These are phyloP conservation scores for Chalciporus sphaerocephalus DNA, from an alignment of 768 basidiomycete genomes.

Conservation along the genomic window DNA sequence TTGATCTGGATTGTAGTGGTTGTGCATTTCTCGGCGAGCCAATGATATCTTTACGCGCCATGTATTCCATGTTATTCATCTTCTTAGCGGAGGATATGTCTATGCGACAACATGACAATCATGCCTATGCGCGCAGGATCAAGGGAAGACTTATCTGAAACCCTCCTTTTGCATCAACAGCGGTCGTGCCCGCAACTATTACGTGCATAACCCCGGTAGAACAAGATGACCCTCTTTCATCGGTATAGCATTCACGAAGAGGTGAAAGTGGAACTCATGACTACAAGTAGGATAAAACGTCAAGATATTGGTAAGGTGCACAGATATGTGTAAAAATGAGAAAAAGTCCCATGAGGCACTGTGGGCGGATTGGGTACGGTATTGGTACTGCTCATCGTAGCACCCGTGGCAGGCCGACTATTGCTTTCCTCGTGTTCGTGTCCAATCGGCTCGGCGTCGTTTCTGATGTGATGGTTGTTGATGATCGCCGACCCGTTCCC, in stretches of 20 bases:
- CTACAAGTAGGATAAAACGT: no score
- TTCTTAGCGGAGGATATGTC: slow-evolving; percentile 1
- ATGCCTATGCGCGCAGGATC: slow-evolving; percentile 4
- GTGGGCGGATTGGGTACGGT: no score
- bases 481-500: no score
- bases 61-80: slow-evolving; percentile 13
- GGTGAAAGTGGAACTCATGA: slow-evolving; percentile 36
- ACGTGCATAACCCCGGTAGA: slow-evolving; percentile 33
- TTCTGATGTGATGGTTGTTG: no score
- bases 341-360: no score
- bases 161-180: slow-evolving; percentile 16
- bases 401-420: no score
- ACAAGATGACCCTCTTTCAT: neutral
- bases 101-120: slow-evolving; percentile 14
- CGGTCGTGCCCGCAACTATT: slow-evolving; percentile 37
- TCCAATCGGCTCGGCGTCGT: no score
- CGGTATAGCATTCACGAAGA: slow-evolving; percentile 42
- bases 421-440: no score
- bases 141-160: no score
- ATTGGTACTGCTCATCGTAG: no score
- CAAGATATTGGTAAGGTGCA: no score
- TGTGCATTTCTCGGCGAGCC: neutral
- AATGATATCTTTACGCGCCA: slow-evolving; percentile 7
- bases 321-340: no score
- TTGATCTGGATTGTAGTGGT: slow-evolving; percentile 25